Conservation (phyloP, 192 early-diverging fungal species). For the Glomus cerebriforme region DNA sequence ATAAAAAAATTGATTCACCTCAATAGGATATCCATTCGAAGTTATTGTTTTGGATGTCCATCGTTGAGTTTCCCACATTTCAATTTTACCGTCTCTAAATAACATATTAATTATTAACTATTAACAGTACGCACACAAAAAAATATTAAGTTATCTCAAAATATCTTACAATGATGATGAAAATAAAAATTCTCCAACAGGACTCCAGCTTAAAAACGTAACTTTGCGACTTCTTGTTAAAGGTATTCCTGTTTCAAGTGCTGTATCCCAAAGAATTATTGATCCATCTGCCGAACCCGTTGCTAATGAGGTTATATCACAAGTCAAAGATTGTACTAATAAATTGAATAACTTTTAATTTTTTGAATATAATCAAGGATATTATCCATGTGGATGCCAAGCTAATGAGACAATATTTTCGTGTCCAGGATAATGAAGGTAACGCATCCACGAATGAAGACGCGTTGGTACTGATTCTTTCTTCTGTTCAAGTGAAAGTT, state of each 20-base stretch:
- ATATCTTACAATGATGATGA: conserved; percentile 21
- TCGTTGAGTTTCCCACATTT: conserved; percentile 26
- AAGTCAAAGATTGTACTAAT: neutral
- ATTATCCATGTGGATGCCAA: conserved; percentile 33
- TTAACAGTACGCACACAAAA: neutral
- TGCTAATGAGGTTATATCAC: conserved; percentile 17
- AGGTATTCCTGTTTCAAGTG: neutral
- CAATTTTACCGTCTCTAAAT: conserved; percentile 11
- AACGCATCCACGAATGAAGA: conserved; percentile 27
- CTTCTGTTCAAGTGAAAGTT: conserved; percentile 19
- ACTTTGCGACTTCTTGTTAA: conserved; percentile 3
- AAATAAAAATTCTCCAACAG: conserved; percentile 25
- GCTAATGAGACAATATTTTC: conserved; percentile 30
- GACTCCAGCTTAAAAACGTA: conserved; percentile 18
- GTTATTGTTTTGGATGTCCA: conserved; percentile 26
- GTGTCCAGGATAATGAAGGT: conserved; percentile 30
- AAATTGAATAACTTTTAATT: neutral
- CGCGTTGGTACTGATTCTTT: neutral
- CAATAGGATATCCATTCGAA: neutral
- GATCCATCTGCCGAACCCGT: conserved; percentile 30
- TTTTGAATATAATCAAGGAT: conserved; percentile 6
- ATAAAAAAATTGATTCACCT: neutral
- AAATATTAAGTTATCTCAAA: neutral
- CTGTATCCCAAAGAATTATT: conserved; percentile 28
- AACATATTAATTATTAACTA: neutral